Evolutionary conservation across 1,284 basidiomycete genomes (phyloP), one percentile per base, ranked within the genome.

Genomic region (Ceratobasidium theobromae): DNA sequence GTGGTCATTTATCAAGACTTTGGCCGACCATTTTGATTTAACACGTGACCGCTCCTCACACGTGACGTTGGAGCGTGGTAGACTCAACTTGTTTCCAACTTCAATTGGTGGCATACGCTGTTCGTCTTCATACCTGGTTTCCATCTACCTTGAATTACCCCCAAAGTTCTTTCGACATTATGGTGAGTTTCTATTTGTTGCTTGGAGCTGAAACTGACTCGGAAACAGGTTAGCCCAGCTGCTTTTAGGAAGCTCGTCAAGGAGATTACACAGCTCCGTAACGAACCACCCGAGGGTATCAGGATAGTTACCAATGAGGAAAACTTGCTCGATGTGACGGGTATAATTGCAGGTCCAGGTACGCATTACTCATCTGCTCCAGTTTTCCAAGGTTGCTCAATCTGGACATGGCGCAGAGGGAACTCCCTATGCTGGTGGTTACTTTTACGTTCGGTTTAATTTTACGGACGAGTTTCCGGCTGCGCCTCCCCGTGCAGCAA

Each of bases 401-500:
- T 68, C 52, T 64, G 60, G 67, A 48, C 9, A 43, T 33, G 35
- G 28, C n/a, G 33, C 74, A 92, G 91, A 89, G 74, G 89, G 90
- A 30, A 97, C 95, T 35, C 95, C 95, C 0, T 98, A 96, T 76
- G 85, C 89, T 66, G 92, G 91, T 46, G 94, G 94, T 16, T 95
- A 93, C 80, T 96, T 95, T 77, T 85, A 81, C 71, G 86, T 97
- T 67, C 86, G 86, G 73, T 96, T 97, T 78, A 84, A 83, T 71
- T 96, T 96, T 75, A 88, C 86, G 1, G 86, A 91, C 69, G 93
- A 96, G 75, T 97, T 94, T 74, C 94, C 94, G 46, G 86, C 90
- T 51, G 85, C 87, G 41, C 94, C 94, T 65, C 94, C 94, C 40
- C 55, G 30, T 25, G 54, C 38, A 43, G 28, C 60, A 32, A 54